These are phyloP conservation scores for Microsporum audouinii DNA, from an alignment of 2,329 filamentous ascomycete genomes.

Conservation along the genomic window DNA sequence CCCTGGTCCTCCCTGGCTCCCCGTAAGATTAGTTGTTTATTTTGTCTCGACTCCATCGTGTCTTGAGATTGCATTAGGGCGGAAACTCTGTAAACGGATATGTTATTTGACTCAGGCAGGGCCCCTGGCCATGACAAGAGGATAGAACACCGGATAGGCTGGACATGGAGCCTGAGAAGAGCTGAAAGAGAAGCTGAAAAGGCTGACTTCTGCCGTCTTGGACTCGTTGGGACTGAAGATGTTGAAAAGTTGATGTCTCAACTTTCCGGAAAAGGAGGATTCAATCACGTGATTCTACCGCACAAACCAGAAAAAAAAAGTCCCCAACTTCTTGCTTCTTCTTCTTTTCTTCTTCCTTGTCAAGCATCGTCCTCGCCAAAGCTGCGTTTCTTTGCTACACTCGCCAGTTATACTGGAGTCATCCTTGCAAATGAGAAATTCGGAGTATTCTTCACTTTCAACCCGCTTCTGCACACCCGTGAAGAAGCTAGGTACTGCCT, in stretches of 20 bases:
- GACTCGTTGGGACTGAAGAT: background rate
- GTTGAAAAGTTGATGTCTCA: background rate
- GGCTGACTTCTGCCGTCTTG: background rate
- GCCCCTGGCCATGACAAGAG: background rate
- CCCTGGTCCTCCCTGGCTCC: background rate
- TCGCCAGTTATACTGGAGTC: slow-evolving; percentile 42
- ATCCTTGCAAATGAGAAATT: slow-evolving; percentile 84
- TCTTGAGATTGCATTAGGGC: background rate
- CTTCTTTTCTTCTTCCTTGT: slow-evolving; percentile 20
- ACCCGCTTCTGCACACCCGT: slow-evolving; percentile 25
- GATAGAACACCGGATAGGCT: background rate
- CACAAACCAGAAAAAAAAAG: slow-evolving; percentile 3
- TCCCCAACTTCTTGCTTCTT: slow-evolving; percentile 2
- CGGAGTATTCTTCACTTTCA: slow-evolving; percentile 78
- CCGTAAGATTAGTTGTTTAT: slow-evolving; percentile 1
- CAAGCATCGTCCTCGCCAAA: slow-evolving; percentile 77
- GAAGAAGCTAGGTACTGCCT: slow-evolving; percentile 50
- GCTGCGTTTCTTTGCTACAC: slow-evolving; percentile 95
- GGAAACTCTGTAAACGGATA: background rate
- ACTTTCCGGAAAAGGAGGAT: background rate
- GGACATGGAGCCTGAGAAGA: background rate
- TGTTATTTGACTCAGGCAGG: background rate
- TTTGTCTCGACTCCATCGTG: background rate
- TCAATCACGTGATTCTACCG: background rate
- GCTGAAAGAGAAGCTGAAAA: background rate